Base-by-base conservation (phyloP, 2,329 filamentous ascomycete species). In the Karstenula rhodostoma region DNA sequence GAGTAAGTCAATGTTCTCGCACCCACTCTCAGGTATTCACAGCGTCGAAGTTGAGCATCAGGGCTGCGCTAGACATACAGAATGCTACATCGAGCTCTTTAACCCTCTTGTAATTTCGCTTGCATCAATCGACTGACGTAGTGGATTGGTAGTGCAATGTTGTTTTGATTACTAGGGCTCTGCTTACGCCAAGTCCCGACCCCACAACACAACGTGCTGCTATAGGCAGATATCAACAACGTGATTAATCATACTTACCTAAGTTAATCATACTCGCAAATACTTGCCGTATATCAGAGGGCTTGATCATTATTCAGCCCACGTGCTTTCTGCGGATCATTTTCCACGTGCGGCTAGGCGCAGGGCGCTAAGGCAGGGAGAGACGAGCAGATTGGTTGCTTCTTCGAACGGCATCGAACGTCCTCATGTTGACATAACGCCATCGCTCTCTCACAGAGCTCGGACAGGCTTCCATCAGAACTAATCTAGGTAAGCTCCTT, bases 131-230 rank as follows among this genome's bases (percentile, higher is more conserved):
- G 7, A 43, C 9, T 43, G 40, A 43, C 40, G 40, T 43, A 19
- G 40, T 22, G 40, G n/a, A 22, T 5, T 9, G 19, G 1, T 7
- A 19, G 17, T n/a, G n/a, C 19, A 17, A 19, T 19, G 46, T 19
- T 4, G n/a, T 51, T 51, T 37, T 51, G 48, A 51, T 15, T 35
- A 51, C 37, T 37, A 51, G 48, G 48, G 48, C 48, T 51, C 4
- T n/a, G 27, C 27, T 35, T 19, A 19, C 47, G 47, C 10, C 13
- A 10, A 23, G n/a, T 17, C 47, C 48, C 47, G 44, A n/a, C 44
- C 13, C 12, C 25, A 47, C 44, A 27, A 12, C 22, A 7, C 27
- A 47, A 22, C 22, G 13, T 29, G 27, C 27, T 29, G 27, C 27
- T 29, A 29, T 8, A 29, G 6, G 22, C 9, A 4, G 23, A 9